Conservation (phyloP, 306 rosid species). For the Erythrophleum fordii region DNA sequence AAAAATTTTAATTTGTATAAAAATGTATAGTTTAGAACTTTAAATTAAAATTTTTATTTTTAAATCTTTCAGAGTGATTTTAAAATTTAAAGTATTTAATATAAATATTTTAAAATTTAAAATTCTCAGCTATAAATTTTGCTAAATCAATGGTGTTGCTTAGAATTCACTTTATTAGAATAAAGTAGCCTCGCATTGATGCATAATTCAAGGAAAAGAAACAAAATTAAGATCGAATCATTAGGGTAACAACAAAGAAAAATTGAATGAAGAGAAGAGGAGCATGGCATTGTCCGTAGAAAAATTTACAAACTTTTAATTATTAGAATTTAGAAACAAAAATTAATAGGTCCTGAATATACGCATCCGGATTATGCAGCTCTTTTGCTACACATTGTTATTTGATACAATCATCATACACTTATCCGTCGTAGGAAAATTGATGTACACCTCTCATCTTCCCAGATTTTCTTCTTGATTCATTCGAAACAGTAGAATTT, state of each 20-base stretch:
- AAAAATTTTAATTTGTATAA: no score
- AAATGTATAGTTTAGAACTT: no score
- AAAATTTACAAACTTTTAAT: background rate
- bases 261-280: background rate
- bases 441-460: conserved; percentile 28
- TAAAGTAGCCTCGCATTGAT: background rate
- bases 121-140: no score
- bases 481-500: background rate
- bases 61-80: no score
- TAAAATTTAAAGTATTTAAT: no score
- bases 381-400: conserved; percentile 46
- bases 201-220: conserved; percentile 3
- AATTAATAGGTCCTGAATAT: background rate
- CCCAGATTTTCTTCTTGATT: conserved; percentile 8
- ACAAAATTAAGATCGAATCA: background rate
- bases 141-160: background rate
- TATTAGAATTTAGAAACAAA: conserved; percentile 35
- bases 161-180: background rate
- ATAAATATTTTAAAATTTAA: no score
- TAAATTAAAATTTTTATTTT: no score
- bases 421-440: conserved; percentile 8
- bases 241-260: background rate
- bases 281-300: background rate
- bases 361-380: conserved; percentile 35
- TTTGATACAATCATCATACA: conserved; percentile 26